Evolutionary conservation across 768 basidiomycete genomes (phyloP).

Genomic region (Krasilnikovozyma curviuscula): DNA sequence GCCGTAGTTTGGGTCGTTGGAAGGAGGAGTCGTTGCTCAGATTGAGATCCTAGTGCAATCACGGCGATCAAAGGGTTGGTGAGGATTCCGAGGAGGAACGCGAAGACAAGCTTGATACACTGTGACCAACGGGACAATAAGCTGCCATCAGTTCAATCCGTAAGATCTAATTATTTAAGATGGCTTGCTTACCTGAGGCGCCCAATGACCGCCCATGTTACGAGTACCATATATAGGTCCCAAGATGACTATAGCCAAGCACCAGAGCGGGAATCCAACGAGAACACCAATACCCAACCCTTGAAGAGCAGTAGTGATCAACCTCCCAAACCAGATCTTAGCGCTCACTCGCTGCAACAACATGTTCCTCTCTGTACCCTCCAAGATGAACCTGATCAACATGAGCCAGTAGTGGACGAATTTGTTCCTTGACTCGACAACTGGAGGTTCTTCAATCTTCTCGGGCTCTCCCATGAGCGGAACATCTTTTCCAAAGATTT

Average conservation of each 20-base stretch:
- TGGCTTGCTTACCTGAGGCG: conserved; percentile 20
- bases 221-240: conserved; percentile 23
- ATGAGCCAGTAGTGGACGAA: conserved; percentile 18
- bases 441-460: neutral
- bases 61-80: conserved; percentile 26
- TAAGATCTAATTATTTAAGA: too few species aligned
- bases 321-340: conserved; percentile 13
- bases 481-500: too few species aligned
- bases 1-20: conserved; percentile 7
- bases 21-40: conserved; percentile 24
- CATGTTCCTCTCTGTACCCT: conserved; percentile 26
- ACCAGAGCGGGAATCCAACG: conserved; percentile 25
- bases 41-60: conserved; percentile 24
- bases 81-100: conserved; percentile 22
- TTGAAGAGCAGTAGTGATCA: conserved; percentile 21
- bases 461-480: too few species aligned
- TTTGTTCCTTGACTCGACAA: neutral
- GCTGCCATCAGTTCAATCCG: too few species aligned
- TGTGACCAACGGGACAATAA: neutral
- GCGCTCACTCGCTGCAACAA: conserved; percentile 11
- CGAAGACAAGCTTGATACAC: conserved; percentile 24
- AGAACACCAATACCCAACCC: conserved; percentile 22
- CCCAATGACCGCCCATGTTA: conserved; percentile 21
- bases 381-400: conserved; percentile 25
- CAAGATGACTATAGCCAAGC: conserved; percentile 23